Evolutionary conservation across 2,329 filamentous ascomycete species (phyloP), one percentile per base, ranked within the genome.

Genomic region (Aspergillus spinulosporus): DNA sequence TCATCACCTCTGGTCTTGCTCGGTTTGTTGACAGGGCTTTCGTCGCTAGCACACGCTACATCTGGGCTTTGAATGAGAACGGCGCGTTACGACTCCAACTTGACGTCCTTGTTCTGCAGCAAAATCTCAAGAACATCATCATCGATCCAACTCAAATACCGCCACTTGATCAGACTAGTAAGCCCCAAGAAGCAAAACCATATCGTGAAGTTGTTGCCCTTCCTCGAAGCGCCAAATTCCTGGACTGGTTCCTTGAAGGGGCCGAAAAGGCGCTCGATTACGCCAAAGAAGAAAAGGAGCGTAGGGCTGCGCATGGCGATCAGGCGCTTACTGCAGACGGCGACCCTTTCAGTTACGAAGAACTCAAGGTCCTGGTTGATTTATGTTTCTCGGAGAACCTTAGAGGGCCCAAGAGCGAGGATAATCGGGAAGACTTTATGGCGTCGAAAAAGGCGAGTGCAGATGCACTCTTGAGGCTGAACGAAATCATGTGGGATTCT

Each of bases 101-200:
- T 67, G 96, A 99, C 71, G 91, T 97, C 49, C 82, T 97, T 26
- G 94, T 99, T 40, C 79, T 99, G 50, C 93, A 97, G 75, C 94
- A 99, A 71, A 97, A 96, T 67, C 84, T 99, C 54, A 96, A 96
- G 78, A 96, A 96, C 63, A 87, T 99, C 52, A 91, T 78, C 47
- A 65, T 75, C n/a, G 66, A 69, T 32, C 65, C 70, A n/a, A 58
- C 54, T 12, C 49, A 49, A 12, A 57, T 63, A 40, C 26, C 49
- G 11, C 54, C 55, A 3, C 39, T 57, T 37, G 54, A 59, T 31
- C 56, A 42, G 21, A 40, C 4, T 26, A 28, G 56, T 28, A 42
- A 29, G 9, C 49, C 37, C 9, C 14, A 51, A 28, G 46, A 54
- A 48, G 31, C 32, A 45, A 58, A 58, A 15, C 52, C 62, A 37